Evolutionary conservation across 371 early-diverging fungal species (phyloP), one percentile per base, ranked within the genome.

Genomic region (Fennellomyces sp.): DNA sequence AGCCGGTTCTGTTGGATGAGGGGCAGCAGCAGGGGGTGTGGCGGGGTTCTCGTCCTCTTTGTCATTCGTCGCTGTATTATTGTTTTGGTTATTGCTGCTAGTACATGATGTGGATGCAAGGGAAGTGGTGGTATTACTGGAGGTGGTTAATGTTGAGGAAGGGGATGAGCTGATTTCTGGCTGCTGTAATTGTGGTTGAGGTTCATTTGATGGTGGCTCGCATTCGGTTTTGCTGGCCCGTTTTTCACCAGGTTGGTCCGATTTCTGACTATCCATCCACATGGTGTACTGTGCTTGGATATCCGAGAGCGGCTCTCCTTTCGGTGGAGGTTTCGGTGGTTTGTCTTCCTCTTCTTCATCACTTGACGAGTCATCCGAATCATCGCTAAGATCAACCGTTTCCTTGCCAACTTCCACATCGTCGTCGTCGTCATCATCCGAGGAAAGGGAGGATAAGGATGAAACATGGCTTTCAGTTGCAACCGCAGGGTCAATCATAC

Each of bases 251-350:
- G 26, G 36, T 53, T 59, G 56, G 45, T 45, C 45, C 5, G 45
- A 21, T 17, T 12, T 4, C n/a, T 76, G 76, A 27, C 68, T 76
- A 56, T 68, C 72, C 61, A 70, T 68, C 76, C 76, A 76, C 68
- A 72, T 65, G 47, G 76, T 65, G 61, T 76, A 76, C 27, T 76
- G 73, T 28, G 68, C 55, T 41, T 75, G 72, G 31, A 75, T 72
- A 56, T 75, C 72, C 2, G 35, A 58, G 7, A 42, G 33, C 53
- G 19, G 23, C 13, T 49, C 47, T 15, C 19, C 38, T 31, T 63
- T 51, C 29, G 57, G 31, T 42, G 47, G 52, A 10, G 17, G 41
- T 23, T 30, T 52, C 42, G 31, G 31, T 23, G 54, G 50, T 23
- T 28, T 15, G 13, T 60, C 60, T 1, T 60, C 52, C 2, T 25